These are phyloP conservation scores for Bromus sterilis DNA, from an alignment of 176 grass and related monocot species.

Conservation along the genomic window DNA sequence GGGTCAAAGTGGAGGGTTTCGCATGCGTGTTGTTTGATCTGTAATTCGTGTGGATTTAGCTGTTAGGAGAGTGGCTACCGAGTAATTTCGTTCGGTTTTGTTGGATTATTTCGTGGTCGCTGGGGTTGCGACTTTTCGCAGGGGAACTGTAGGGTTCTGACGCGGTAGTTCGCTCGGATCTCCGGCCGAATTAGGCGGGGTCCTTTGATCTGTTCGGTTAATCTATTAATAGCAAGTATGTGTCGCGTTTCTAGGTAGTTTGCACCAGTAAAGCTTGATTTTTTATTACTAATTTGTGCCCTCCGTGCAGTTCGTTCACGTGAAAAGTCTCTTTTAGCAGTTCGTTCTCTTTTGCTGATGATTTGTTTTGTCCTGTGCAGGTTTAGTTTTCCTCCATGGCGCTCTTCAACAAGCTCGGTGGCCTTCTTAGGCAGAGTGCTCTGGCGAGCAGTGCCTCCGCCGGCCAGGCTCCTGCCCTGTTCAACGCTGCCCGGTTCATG, in stretches of 20 bases:
- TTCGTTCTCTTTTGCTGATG: neutral
- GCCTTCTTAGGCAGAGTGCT: conserved; percentile 53
- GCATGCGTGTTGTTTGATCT: neutral
- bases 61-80: no score
- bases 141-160: neutral
- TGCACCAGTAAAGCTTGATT: neutral
- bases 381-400: conserved; percentile 42
- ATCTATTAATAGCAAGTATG: neutral
- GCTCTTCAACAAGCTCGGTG: conserved; percentile 61
- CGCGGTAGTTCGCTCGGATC: neutral
- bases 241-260: neutral
- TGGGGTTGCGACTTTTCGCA: neutral
- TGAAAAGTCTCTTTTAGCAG: no score
- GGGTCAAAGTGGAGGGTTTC: neutral
- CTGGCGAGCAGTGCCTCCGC: conserved; percentile 10
- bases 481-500: conserved; percentile 56
- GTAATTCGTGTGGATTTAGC: neutral
- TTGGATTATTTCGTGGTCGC: neutral
- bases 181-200: neutral
- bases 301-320: no score
- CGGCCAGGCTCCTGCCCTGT: conserved; percentile 28
- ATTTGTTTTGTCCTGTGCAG: neutral
- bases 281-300: neutral
- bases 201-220: neutral
- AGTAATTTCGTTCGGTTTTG: neutral